phyloP scores from a whole-genome alignment of 208 protist species.

The Acanthamoeba polyphaga region DNA sequence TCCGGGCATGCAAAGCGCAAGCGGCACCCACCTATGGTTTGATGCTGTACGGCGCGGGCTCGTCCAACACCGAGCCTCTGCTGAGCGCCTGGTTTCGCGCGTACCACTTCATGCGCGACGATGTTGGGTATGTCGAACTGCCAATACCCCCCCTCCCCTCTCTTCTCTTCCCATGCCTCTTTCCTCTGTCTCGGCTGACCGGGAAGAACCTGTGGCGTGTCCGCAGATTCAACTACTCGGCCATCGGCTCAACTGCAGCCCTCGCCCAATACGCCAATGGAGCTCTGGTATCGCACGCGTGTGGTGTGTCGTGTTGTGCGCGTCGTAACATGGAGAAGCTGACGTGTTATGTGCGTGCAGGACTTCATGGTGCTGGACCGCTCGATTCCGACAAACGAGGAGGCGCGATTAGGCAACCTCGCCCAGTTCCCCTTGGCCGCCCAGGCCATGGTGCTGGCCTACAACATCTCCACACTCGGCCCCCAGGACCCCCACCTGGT shows the following conservation, averaged over 20 bases:
- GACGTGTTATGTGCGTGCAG: not conserved
- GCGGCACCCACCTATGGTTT: not conserved
- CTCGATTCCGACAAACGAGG: not conserved
- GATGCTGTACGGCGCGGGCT: not conserved
- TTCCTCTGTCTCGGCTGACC: not conserved
- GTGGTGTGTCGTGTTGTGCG: not conserved
- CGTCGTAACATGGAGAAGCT: not conserved
- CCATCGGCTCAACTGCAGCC: not conserved
- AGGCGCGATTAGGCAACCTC: not conserved
- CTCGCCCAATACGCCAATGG: not conserved
- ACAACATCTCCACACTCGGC: conserved; percentile 25
- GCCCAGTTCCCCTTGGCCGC: conserved; percentile 2
- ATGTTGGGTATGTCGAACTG: not conserved
- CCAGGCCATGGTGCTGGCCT: not conserved
- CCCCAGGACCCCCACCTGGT: not conserved
- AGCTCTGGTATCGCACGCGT: not conserved
- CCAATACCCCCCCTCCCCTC: too few species aligned
- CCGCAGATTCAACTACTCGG: conserved; percentile 42
- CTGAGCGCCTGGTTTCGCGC: not conserved
- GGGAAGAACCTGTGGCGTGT: not conserved
- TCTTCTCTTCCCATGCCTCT: not conserved
- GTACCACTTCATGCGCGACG: conserved; percentile 3
- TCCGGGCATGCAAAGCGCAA: not conserved
- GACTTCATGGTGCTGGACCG: conserved; percentile 41
- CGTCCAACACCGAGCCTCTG: not conserved